Base-by-base conservation (phyloP, 179 eudicot species). In the Gypsophila paniculata region DNA sequence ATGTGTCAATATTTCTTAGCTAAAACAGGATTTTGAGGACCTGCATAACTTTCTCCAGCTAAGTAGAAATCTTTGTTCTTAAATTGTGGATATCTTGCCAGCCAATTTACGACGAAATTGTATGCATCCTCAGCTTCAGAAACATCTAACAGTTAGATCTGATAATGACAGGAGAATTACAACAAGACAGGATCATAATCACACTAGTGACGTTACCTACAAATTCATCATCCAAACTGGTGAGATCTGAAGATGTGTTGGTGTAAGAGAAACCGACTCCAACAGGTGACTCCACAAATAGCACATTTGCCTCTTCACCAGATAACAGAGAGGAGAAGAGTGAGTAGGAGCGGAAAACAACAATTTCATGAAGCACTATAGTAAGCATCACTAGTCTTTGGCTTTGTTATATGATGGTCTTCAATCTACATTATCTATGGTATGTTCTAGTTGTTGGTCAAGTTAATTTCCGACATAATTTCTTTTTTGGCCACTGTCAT, bases 201-300 rank as follows among this genome's bases (percentile, higher is more conserved):
- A 69, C 23, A 36, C 9, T 6, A 54, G 10, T 17, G 15, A n/a
- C 12, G 21, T 78, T 83, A 88, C 93, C 93, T 21, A 76, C 85
- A 74, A 85, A 85, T 18, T 60, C 38, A 74, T 89, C 93, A 71
- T 84, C 76, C 54, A 89, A 64, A 26, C 71, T 72, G 69, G 65
- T 73, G 48, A 80, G 76, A 80, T 89, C 93, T 18, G 85, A 75
- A 60, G 93, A 80, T 52, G 87, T 85, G 72, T 89, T 88, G 58
- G 93, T 83, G 77, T 89, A 89, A 18, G 93, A 89, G 77, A 89
- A 89, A 19, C 93, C 93, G 60, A 89, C 93, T 69, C 93, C 93
- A 21, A 82, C 79, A 13, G 90, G 93, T 13, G 93, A 89, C 60
- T 89, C 93, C 75, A 89, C 76, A 70, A 89, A 89, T 25, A 89